Base-by-base conservation (phyloP, 306 rosid species). In the Citrullus mucosospermus region DNA sequence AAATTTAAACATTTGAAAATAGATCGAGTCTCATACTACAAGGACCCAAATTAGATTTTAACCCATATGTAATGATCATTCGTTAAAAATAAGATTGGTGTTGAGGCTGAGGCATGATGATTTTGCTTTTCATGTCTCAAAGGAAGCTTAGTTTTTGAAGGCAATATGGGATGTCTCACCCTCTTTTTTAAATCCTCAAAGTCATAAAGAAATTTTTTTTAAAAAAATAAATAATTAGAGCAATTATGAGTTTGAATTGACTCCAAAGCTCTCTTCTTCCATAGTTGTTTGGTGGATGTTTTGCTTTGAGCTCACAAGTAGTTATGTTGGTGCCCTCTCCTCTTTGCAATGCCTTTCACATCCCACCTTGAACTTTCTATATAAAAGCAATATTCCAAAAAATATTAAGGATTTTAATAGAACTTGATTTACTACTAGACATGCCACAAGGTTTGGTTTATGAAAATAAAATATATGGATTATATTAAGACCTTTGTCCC, bases 211-310 rank as follows among this genome's bases (percentile, higher is more conserved):
- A 12, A 2, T 48, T 48, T 48, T 5, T 48, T 4, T 48, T 2
- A 60, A 60, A 61, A 28, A 1, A 61, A 28, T 0, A 6, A 55
- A 48, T 2, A 25, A 25, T 12, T 6, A 16, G 38, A 39, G 28
- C 20, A 51, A 51, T 50, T 73, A 25, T 71, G 62, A 28, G 78
- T 73, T 46, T 3, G 62, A 74, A 72, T 28, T 72, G 77, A 72
- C 60, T 16, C 25, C 36, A 14, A 50, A 15, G 62, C 48, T 51
- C 62, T 53, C 48, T 32, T 73, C 78, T 53, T 46, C 77, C 25
- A 51, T 46, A 74, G 62, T 44, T 43, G 78, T 74, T 74, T 74
- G 78, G 78, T 74, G 62, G 78, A 74, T 74, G 78, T 74, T 46
- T 53, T 74, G 46, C 48, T 74, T 74, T 74, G 62, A 74, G 78